These are phyloP conservation scores for Hypericum androsaemum DNA, from an alignment of 345 rosid genomes.

Conservation along the genomic window DNA sequence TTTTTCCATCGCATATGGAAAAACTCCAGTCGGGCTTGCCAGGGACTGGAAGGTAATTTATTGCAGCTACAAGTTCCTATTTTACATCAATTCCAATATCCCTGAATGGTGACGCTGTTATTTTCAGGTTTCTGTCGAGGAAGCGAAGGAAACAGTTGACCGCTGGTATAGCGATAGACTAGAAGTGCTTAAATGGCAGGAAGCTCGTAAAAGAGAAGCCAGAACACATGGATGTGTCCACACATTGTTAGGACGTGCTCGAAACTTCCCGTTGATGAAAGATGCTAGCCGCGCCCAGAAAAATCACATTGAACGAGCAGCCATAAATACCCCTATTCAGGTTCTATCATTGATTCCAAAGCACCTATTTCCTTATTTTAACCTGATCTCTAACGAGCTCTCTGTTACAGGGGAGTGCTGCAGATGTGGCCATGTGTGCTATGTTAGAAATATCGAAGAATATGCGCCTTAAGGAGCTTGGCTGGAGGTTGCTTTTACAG, in stretches of 20 bases:
- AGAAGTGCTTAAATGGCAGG: slow-evolving; percentile 85
- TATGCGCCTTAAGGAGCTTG: slow-evolving; percentile 48
- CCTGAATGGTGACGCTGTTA: slow-evolving; percentile 4
- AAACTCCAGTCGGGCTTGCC: slow-evolving; percentile 80
- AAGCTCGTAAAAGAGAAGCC: slow-evolving; percentile 61
- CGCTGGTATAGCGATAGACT: slow-evolving; percentile 89
- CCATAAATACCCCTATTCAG: slow-evolving; percentile 96
- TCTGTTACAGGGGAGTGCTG: slow-evolving; percentile 82
- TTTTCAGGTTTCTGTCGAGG: slow-evolving; percentile 62
- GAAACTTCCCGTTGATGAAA: slow-evolving; percentile 42
- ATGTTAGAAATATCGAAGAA: slow-evolving; percentile 77
- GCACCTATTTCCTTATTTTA: neutral
- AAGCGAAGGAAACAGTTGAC: slow-evolving; percentile 72
- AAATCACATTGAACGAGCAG: slow-evolving; percentile 73
- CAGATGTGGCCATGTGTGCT: slow-evolving; percentile 97
- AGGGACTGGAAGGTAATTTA: slow-evolving; percentile 83
- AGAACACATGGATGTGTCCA: slow-evolving; percentile 33
- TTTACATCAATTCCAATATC: slow-evolving; percentile 2
- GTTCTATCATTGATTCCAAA: slow-evolving; percentile 22
- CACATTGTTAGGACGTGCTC: slow-evolving; percentile 77
- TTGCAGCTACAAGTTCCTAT: neutral
- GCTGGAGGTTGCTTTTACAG: slow-evolving; percentile 92
- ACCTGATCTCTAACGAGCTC: slow-evolving; percentile 1
- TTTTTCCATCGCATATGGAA: slow-evolving; percentile 97
- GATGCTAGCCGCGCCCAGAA: slow-evolving; percentile 32